Evolutionary conservation across 2,329 filamentous ascomycete species (phyloP).

Genomic region (Botrytis paeoniae): DNA sequence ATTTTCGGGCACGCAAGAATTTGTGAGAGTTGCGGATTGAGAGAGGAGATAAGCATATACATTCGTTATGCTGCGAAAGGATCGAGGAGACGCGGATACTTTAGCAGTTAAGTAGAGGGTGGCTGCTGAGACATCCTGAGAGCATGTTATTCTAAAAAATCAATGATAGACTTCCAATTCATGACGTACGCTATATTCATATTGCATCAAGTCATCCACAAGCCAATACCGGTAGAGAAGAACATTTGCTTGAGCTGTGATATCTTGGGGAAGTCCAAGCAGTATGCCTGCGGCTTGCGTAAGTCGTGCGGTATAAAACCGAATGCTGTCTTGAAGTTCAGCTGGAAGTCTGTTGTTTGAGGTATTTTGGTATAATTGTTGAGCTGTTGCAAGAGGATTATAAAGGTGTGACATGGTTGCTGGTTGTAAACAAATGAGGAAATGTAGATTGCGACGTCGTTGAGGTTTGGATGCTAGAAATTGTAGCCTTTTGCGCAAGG

Average conservation of each 20-base stretch:
- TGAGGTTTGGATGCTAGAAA: not conserved
- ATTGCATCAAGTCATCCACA: slow-evolving; percentile 48
- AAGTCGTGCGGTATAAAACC: slow-evolving; percentile 68
- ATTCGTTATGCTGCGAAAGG: slow-evolving; percentile 76
- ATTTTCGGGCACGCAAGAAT: slow-evolving; percentile 12
- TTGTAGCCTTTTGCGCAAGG: slow-evolving; percentile 31
- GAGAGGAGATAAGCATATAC: slow-evolving; percentile 80
- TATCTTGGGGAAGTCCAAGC: slow-evolving; percentile 78
- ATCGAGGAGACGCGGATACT: slow-evolving; percentile 71
- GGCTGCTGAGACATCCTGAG: slow-evolving; percentile 76
- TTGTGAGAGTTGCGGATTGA: slow-evolving; percentile 45
- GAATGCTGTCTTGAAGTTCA: slow-evolving; percentile 69
- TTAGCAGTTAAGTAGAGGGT: slow-evolving; percentile 80
- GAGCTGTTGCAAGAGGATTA: slow-evolving; percentile 70
- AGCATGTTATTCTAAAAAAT: slow-evolving; percentile 6
- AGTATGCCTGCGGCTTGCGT: slow-evolving; percentile 79
- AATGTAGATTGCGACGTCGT: not conserved
- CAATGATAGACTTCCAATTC: no score
- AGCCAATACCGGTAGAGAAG: slow-evolving; percentile 80
- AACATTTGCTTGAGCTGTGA: slow-evolving; percentile 81
- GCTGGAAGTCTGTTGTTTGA: slow-evolving; percentile 57
- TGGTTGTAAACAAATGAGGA: slow-evolving; percentile 4
- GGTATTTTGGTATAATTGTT: slow-evolving; percentile 61
- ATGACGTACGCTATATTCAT: slow-evolving; percentile 48
- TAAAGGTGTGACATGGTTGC: slow-evolving; percentile 58